Evolutionary conservation across 331 rosid species (phyloP), one percentile per base, ranked within the genome.

Genomic region (Saraca asoca): DNA sequence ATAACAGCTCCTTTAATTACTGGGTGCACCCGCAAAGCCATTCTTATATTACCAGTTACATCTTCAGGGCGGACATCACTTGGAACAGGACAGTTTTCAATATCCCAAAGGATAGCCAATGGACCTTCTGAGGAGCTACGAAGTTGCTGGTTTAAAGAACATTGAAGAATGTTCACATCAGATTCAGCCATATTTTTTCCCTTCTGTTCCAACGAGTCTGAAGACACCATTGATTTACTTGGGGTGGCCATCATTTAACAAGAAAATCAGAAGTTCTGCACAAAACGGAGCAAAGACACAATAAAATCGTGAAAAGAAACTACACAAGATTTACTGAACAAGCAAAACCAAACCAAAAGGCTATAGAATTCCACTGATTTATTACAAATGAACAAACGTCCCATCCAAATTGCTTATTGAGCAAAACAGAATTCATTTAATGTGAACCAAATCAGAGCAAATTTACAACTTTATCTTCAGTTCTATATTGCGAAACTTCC

Each of bases 1-100:
- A 77, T 76, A 62, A 94, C 99, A 38, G 90, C 95, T 76, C 97
- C 99, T 78, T 78, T 79, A 65, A 94, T 94, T 41, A 94, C 58
- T 1, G 97, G 99, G 64, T 94, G 99, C 48, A 90, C 95, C 64
- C 74, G 85, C 81, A 94, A 79, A 81, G 97, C 96, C 99, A 94
- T 88, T 80, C 95, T 88, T 66, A 94, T 90, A 79, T 90, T 90
- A 63, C 94, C 95, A 10, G 86, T 96, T 35, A 93, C 97, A 67
- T 93, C 97, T 73, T 93, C 97, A 49, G 98, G 85, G 52, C 95
- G 97, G 42, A 93, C 97, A 75, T 86, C 96, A 78, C 96, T 88
- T 9, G 98, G 98, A 50, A 94, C 95, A 19, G 91, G 92, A 71
- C 99, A 94, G 70, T 94, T 94, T 77, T 94, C 99, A 67, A 94